phyloP scores from a whole-genome alignment of 805 yeast species.

The Yarrowia deformans region DNA sequence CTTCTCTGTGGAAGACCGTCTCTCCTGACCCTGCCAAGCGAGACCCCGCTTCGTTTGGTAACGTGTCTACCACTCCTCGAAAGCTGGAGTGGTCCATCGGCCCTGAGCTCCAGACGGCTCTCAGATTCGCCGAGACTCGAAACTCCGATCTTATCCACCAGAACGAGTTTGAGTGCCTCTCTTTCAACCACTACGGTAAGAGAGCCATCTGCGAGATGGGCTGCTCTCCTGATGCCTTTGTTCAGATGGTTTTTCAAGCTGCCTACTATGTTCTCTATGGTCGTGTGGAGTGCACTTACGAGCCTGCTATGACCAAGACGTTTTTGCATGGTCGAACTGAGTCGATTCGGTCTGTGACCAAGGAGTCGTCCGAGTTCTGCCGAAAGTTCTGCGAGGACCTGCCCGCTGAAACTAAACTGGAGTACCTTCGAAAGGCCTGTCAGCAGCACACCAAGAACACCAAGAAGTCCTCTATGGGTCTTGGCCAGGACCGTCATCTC shows the following conservation, averaged over 20 bases:
- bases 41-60: slow-evolving; percentile 55
- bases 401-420: slow-evolving; percentile 64
- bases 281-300: slow-evolving; percentile 90
- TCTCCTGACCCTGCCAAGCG: slow-evolving; percentile 59
- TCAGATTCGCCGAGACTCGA: slow-evolving; percentile 90
- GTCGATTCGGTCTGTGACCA: slow-evolving; percentile 84
- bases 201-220: slow-evolving; percentile 82
- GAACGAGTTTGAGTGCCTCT: slow-evolving; percentile 83
- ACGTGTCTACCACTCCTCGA: slow-evolving; percentile 71
- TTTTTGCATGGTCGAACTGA: slow-evolving; percentile 93
- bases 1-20: slow-evolving; percentile 68
- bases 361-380: slow-evolving; percentile 80
- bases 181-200: slow-evolving; percentile 71
- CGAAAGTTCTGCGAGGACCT: slow-evolving; percentile 80
- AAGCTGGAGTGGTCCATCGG: slow-evolving; percentile 89
- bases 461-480: slow-evolving; percentile 71
- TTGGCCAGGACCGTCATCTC: slow-evolving; percentile 91
- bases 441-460: slow-evolving; percentile 71
- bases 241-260: slow-evolving; percentile 92
- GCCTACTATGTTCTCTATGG: slow-evolving; percentile 93
- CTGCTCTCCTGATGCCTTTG: slow-evolving; percentile 91
- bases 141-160: slow-evolving; percentile 86
- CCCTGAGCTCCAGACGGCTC: slow-evolving; percentile 74
- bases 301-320: slow-evolving; percentile 93
- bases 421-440: slow-evolving; percentile 72